Percentiles rank a stretch among this genome's conserved stretches.
phyloP scores from a whole-genome alignment of 495 filamentous ascomycete species.

The Tricharina praecox region DNA sequence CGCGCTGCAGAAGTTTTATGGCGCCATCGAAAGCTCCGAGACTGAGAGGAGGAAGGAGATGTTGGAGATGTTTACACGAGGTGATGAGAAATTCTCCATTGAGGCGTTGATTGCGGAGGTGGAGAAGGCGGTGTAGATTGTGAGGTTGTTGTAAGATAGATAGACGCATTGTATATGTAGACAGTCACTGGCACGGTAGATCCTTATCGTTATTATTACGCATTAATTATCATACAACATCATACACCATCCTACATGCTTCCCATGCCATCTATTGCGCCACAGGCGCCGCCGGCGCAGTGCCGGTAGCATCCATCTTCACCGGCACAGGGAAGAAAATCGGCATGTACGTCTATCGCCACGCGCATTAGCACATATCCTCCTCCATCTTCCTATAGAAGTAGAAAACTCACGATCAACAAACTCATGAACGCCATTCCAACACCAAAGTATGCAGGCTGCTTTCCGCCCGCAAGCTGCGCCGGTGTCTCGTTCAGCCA shows the following conservation, averaged over 20 bases:
- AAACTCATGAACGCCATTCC: conserved; percentile 24
- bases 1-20: conserved; percentile 91
- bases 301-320: conserved; percentile 8
- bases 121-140: conserved; percentile 1
- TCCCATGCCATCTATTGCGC: not conserved
- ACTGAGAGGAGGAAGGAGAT: conserved; percentile 36
- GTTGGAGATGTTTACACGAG: conserved; percentile 63
- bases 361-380: not conserved
- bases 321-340: conserved; percentile 15
- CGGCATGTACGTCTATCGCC: conserved; percentile 18
- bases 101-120: conserved; percentile 49
- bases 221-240: not conserved
- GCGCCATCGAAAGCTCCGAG: conserved; percentile 36
- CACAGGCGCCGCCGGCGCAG: conserved; percentile 10
- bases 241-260: too few relatives aligned
- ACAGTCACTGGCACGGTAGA: not conserved
- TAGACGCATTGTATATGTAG: not conserved
- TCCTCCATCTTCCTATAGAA: not conserved
- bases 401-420: conserved; percentile 9
- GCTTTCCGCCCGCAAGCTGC: conserved; percentile 22
- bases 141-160: conserved; percentile 4
- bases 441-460: conserved; percentile 22
- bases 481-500: conserved; percentile 25
- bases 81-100: conserved; percentile 61
- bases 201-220: too few relatives aligned